Evolutionary conservation across 164 flowering plant species (phyloP), one percentile per base, ranked within the genome.

Genomic region (Paratinospora sagittata): DNA sequence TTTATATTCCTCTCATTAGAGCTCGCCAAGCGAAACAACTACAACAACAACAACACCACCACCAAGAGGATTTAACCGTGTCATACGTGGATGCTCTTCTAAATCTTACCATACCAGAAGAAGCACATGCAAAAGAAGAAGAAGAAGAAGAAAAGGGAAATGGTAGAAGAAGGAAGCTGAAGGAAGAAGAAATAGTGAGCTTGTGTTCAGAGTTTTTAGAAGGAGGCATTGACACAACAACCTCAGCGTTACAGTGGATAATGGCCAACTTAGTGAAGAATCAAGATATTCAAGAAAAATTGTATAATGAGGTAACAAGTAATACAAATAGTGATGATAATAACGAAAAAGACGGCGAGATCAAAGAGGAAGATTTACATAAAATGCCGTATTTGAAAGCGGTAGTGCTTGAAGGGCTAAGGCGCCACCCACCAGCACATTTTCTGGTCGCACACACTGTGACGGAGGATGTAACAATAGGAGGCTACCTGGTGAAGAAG

Each of bases 151-250:
- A n/a, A n/a, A n/a, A n/a, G n/a, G n/a, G n/a, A n/a, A n/a, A n/a
- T n/a, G n/a, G n/a, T n/a, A n/a, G n/a, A n/a, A n/a, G n/a, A n/a
- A n/a, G n/a, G n/a, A n/a, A n/a, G n/a, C n/a, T n/a, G n/a, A n/a
- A n/a, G 0, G 84, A 84, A 10, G 77, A 13, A 0, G 84, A 82
- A 66, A 74, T 82, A 7, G 73, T 77, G 39, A 77, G 45, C 21
- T 26, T 83, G 26, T 75, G 82, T 72, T 66, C 68, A 3, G 83
- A 83, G 68, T 68, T 83, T 16, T 47, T 83, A 4, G 67, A 37
- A 10, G 83, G 63, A 0, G 84, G 85, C 11, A 79, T 75, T 2
- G 82, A 83, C 76, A 80, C 85, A 0, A 79, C 81, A 2, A 9
- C 78, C 1, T 76, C 82, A 1, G 58, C 78, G 1, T 49, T 79